phyloP scores from a whole-genome alignment of 2,329 filamentous ascomycete species.

The Colletotrichum lentis region DNA sequence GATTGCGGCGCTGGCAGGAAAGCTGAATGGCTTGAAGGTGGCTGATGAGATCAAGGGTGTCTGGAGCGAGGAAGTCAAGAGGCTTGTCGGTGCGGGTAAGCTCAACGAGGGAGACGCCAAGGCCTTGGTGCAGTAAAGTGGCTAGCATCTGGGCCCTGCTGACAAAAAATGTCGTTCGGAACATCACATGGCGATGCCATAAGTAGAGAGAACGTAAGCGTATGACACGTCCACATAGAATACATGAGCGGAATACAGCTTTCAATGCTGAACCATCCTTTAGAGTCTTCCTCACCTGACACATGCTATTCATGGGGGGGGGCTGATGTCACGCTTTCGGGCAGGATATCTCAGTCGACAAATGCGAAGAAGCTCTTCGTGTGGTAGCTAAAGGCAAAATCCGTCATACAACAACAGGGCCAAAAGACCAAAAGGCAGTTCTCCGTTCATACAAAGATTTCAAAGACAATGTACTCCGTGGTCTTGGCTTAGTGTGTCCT shows the following conservation, averaged over 20 bases:
- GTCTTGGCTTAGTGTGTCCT: neutral
- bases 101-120: conserved; percentile 85
- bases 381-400: neutral
- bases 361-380: too few species aligned
- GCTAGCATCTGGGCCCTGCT: neutral
- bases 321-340: too few species aligned
- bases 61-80: conserved; percentile 80
- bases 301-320: too few species aligned
- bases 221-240: conserved; percentile 6
- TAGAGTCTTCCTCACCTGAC: too few species aligned
- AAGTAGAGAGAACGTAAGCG: neutral
- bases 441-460: too few species aligned
- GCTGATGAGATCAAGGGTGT: conserved; percentile 84
- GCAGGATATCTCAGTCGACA: too few species aligned
- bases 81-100: conserved; percentile 83
- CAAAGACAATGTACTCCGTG: neutral
- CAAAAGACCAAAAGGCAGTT: neutral
- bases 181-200: conserved; percentile 9
- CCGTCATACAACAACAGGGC: neutral
- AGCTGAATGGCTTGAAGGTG: conserved; percentile 81
- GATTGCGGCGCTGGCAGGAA: conserved; percentile 81
- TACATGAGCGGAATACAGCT: neutral
- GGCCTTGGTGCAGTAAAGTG: conserved; percentile 55
- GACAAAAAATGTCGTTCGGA: neutral
- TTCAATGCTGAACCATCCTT: neutral